Conservation (phyloP, 2,329 filamentous ascomycete genomes). For the Apiospora rasikravindrae region DNA sequence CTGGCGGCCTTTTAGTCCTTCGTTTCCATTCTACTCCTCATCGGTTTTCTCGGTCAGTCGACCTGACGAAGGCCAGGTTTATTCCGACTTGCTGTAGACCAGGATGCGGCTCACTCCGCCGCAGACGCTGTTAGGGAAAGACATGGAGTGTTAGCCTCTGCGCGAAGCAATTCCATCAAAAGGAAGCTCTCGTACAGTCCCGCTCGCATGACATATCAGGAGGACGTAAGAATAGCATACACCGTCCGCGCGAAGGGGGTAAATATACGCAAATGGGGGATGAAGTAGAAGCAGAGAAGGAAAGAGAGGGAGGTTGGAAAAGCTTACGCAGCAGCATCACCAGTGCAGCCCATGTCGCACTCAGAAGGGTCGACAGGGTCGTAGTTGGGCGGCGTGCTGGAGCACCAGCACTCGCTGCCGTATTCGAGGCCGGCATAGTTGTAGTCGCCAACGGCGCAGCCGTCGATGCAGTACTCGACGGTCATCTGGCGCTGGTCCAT, state of each 20-base stretch:
- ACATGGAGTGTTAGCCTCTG: background rate
- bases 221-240: background rate
- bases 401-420: conserved; percentile 42
- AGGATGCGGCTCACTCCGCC: conserved; percentile 1
- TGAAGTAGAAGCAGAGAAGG: background rate
- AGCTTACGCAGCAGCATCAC: conserved; percentile 11
- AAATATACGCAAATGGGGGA: background rate
- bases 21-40: background rate
- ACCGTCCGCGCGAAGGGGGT: background rate
- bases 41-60: background rate
- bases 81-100: background rate
- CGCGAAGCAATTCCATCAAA: background rate
- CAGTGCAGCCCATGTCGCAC: conserved; percentile 18
- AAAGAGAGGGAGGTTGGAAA: background rate
- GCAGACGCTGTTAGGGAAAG: background rate
- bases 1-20: background rate
- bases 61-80: background rate
- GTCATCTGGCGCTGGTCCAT: conserved; percentile 38
- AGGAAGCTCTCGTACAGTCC: too few relatives aligned
- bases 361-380: background rate
- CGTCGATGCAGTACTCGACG: conserved; percentile 40
- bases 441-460: conserved; percentile 36
- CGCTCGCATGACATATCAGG: too few relatives aligned
- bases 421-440: conserved; percentile 46
- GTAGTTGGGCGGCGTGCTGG: conserved; percentile 17